Evolutionary conservation across 78 protist species (phyloP).

Genomic region (slime mould (Dictyostelium discoideum)): DNA sequence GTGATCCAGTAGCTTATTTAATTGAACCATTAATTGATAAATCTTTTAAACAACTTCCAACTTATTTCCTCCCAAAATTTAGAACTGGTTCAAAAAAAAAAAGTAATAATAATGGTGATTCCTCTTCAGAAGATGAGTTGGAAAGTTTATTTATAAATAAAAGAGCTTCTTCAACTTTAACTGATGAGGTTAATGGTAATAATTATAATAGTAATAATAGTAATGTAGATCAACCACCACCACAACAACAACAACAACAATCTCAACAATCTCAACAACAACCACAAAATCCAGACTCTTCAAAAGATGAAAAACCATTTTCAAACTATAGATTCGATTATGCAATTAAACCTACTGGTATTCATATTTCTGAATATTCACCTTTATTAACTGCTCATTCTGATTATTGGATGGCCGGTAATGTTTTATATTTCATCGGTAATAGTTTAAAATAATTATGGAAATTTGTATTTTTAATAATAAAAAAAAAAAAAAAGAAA

Average conservation of each 20-base stretch:
- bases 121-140: neutral
- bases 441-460: neutral
- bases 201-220: neutral
- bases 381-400: constrained; percentile 16
- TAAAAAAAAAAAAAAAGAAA: neutral
- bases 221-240: neutral
- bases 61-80: neutral
- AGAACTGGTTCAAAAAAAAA: neutral
- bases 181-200: neutral
- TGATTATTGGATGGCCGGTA: constrained; percentile 25
- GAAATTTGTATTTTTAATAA: neutral
- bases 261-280: neutral
- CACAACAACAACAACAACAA: neutral
- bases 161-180: neutral
- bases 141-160: neutral
- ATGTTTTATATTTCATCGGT: constrained; percentile 22
- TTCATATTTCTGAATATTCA: constrained; percentile 35
- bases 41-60: neutral
- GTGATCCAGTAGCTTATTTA: constrained; percentile 68
- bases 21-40: constrained; percentile 54
- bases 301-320: constrained; percentile 16
- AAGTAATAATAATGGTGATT: neutral
- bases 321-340: constrained; percentile 46
- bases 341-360: constrained; percentile 44
- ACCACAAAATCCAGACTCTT: neutral